Percentiles rank a stretch among this genome's conserved stretches.
These are phyloP conservation scores for Claviceps sp. DNA, from an alignment of 2,329 filamentous ascomycete species.

Conservation along the genomic window DNA sequence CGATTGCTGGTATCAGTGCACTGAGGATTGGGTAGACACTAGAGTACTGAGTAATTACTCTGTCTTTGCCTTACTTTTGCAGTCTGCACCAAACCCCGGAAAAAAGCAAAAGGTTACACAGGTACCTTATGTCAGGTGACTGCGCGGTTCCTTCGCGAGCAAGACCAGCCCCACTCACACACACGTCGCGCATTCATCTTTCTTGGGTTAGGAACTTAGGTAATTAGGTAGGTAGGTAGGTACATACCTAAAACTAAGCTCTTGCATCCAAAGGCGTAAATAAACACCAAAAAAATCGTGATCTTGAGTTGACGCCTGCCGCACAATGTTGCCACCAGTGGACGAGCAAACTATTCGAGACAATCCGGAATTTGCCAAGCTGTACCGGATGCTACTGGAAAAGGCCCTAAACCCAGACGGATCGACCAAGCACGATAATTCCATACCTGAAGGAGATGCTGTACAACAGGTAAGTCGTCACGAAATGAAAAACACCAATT, in stretches of 20 bases:
- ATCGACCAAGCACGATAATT: constrained; percentile 39
- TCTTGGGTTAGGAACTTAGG: too few species aligned
- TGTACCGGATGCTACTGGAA: constrained; percentile 41
- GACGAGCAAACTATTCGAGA: constrained; percentile 38
- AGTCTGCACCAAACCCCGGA: neutral
- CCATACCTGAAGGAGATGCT: constrained; percentile 34
- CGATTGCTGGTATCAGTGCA: neutral
- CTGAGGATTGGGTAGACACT: neutral
- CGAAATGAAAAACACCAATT: too few species aligned
- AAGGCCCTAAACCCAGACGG: constrained; percentile 43
- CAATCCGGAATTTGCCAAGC: constrained; percentile 46
- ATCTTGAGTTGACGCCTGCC: neutral
- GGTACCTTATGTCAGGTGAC: constrained; percentile 18
- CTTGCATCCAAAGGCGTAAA: too few species aligned
- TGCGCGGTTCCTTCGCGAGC: constrained; percentile 19
- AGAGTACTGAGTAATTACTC: neutral
- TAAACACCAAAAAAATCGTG: neutral
- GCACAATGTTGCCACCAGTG: constrained; percentile 42
- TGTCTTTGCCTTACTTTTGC: neutral
- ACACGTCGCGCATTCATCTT: neutral
- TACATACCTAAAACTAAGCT: too few species aligned
- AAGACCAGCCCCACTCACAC: neutral
- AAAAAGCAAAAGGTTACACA: neutral
- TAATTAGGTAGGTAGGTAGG: too few species aligned
- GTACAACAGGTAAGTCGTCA: constrained; percentile 31